Evolutionary conservation across 2,329 filamentous ascomycete genomes (phyloP).

Genomic region (Beauveria sp.): DNA sequence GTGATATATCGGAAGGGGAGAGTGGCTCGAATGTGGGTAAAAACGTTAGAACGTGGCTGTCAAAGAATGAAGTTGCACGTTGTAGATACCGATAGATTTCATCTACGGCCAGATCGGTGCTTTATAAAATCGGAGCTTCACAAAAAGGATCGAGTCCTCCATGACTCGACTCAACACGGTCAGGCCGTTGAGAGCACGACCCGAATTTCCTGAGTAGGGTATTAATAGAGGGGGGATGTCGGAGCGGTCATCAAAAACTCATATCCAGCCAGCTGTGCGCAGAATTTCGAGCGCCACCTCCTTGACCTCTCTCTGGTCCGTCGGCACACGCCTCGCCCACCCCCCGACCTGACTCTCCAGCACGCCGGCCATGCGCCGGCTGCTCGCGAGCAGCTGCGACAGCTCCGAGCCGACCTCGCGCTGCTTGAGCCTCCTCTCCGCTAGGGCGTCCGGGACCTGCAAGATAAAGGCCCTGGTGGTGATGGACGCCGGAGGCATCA

Average conservation of each 20-base stretch:
- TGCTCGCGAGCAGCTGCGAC: slow-evolving; percentile 4
- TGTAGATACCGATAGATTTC: not conserved
- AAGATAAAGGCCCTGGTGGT: slow-evolving; percentile 9
- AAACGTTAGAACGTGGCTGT: not conserved
- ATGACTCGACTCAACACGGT: too few species aligned
- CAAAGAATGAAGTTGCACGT: not conserved
- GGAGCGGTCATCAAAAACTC: not conserved
- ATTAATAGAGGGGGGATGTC: not conserved
- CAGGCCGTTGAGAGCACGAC: too few species aligned
- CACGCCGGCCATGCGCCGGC: slow-evolving; percentile 8
- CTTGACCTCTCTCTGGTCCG: slow-evolving; percentile 12
- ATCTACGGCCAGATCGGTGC: not conserved
- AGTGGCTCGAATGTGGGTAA: not conserved
- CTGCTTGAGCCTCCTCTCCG: slow-evolving; percentile 3
- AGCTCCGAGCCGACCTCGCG: slow-evolving; percentile 13
- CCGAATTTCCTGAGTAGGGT: not conserved
- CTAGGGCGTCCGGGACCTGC: slow-evolving; percentile 9
- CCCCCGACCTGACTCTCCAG: slow-evolving; percentile 12
- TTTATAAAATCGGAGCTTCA: not conserved
- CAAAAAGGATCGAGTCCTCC: not conserved
- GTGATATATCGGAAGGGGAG: not conserved
- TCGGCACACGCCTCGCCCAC: slow-evolving; percentile 10
- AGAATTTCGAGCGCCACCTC: slow-evolving; percentile 10
- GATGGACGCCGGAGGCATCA: slow-evolving; percentile 12
- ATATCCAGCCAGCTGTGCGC: slow-evolving; percentile 12